A percentile compares a stretch with the other conserved stretches of the same genome.
phyloP scores from a whole-genome alignment of 441 rosid genomes.

The Cnidoscolus chayamansa region DNA sequence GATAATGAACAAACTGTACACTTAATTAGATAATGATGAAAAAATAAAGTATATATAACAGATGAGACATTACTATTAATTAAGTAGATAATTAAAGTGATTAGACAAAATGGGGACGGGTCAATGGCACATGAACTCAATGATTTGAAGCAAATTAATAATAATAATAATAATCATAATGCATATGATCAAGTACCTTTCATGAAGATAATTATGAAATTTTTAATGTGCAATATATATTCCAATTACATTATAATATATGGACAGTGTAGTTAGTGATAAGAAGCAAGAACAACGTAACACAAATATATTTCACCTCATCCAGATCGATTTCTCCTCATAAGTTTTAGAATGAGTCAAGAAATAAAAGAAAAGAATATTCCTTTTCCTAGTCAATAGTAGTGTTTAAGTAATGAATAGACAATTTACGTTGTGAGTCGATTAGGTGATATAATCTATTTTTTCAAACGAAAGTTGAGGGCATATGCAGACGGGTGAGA shows the following conservation, averaged over 20 bases:
- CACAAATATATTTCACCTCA: no score
- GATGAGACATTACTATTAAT: background rate
- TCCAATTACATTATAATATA: background rate
- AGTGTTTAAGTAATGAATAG: no score
- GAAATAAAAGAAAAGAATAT: no score
- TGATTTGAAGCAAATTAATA: constrained; percentile 19
- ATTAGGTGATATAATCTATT: no score
- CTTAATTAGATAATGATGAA: no score
- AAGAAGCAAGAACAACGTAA: background rate
- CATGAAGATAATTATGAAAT: constrained; percentile 16
- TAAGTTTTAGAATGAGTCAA: no score
- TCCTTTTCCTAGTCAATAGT: no score
- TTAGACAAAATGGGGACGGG: constrained; percentile 12
- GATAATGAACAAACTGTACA: no score
- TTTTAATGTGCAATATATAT: background rate
- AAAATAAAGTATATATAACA: background rate
- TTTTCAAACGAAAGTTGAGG: no score
- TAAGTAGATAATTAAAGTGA: background rate
- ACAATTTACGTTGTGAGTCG: no score
- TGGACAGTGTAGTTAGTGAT: background rate
- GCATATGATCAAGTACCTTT: constrained; percentile 16
- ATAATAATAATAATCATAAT: constrained; percentile 6
- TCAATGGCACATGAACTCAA: constrained; percentile 26
- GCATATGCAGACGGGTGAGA: no score
- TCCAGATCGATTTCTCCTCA: no score